Evolutionary conservation across 176 grass and related monocot genomes (phyloP).

Genomic region (Echinochloa phyllopogon): DNA sequence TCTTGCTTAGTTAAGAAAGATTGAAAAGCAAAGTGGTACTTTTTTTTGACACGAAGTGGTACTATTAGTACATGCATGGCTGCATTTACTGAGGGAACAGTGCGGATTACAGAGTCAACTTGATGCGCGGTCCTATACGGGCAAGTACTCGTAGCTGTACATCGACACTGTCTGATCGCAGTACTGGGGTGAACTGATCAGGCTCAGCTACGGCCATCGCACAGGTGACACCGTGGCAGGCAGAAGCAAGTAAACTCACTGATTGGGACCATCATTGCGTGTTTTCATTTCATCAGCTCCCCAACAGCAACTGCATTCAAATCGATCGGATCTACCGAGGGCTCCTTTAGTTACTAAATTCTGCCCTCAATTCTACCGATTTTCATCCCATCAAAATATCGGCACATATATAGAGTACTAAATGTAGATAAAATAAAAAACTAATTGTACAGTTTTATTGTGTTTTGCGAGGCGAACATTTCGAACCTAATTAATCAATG

Average conservation of each 20-base stretch:
- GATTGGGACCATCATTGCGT: conserved; percentile 25
- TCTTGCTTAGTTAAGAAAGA: no score
- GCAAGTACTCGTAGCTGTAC: background rate
- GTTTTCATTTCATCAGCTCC: background rate
- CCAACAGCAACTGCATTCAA: background rate
- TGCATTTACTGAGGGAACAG: background rate
- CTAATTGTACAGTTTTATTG: no score
- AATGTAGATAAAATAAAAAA: no score
- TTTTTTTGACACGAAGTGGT: no score
- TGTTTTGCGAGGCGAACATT: no score
- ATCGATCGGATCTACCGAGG: background rate
- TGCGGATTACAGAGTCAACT: conserved; percentile 8
- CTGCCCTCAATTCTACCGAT: no score
- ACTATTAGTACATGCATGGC: background rate
- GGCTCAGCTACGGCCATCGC: background rate
- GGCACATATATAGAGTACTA: no score
- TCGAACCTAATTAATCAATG: no score
- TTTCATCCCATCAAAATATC: no score
- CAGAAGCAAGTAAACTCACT: background rate
- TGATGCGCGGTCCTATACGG: background rate
- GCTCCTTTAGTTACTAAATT: no score
- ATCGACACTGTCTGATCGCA: conserved; percentile 28
- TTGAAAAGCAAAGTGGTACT: background rate
- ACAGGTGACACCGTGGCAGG: background rate
- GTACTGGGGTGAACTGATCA: background rate